phyloP scores from a whole-genome alignment of 2,329 filamentous ascomycete genomes.

The Aspergillus aculeatinus region DNA sequence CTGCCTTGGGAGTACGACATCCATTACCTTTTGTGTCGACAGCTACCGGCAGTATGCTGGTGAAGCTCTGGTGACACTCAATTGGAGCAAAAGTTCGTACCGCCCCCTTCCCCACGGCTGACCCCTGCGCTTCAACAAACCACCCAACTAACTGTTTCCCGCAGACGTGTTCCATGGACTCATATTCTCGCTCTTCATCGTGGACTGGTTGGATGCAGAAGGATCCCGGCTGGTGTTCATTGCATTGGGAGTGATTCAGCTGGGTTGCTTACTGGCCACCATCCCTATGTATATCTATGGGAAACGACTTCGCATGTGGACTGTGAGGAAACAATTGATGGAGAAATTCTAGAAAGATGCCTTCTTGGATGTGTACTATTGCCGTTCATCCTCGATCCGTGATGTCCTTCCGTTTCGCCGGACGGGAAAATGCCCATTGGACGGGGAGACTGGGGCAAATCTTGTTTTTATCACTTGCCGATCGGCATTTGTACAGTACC shows the following conservation, averaged over 20 bases:
- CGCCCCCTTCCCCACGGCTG: not conserved
- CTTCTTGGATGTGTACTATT: too few species aligned
- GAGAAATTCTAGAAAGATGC: constrained; percentile 52
- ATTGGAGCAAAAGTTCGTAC: constrained; percentile 77
- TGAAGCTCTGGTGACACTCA: constrained; percentile 89
- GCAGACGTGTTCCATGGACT: constrained; percentile 80
- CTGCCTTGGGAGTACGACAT: constrained; percentile 81
- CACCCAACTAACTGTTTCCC: constrained; percentile 13
- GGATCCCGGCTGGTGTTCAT: constrained; percentile 78
- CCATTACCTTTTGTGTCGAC: constrained; percentile 93
- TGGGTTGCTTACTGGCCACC: constrained; percentile 69
- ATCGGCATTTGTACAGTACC: not conserved
- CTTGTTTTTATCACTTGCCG: not conserved
- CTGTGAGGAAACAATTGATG: constrained; percentile 79
- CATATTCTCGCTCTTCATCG: constrained; percentile 85
- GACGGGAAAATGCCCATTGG: not conserved
- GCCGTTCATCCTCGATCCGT: not conserved
- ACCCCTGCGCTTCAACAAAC: not conserved
- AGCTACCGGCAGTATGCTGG: constrained; percentile 91
- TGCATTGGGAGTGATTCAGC: constrained; percentile 80
- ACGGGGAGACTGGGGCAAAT: not conserved
- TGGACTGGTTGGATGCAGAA: constrained; percentile 73
- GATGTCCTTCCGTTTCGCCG: not conserved
- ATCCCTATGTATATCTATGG: constrained; percentile 95
- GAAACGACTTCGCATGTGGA: constrained; percentile 92